A percentile compares a stretch with the other conserved stretches of the same genome.
These are phyloP conservation scores for Rubia tinctorum DNA, from an alignment of 305 asterid genomes.

Conservation along the genomic window DNA sequence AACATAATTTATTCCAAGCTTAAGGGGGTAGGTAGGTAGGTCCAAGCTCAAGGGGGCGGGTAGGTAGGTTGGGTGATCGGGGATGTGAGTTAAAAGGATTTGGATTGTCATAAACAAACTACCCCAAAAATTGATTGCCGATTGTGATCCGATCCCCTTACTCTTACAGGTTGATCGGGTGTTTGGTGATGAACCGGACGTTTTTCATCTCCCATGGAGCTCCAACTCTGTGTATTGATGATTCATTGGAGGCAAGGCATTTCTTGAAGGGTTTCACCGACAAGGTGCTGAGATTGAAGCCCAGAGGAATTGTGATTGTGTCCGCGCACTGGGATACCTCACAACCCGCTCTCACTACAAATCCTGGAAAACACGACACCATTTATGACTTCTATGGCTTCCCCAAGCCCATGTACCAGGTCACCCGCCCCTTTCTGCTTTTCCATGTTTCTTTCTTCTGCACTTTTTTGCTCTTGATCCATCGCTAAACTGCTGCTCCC, in stretches of 20 bases:
- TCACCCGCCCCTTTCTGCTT: background rate
- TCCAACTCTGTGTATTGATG: slow-evolving; percentile 68
- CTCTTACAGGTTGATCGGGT: background rate
- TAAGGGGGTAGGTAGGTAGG: no score
- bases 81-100: no score
- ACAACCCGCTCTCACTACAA: slow-evolving; percentile 55
- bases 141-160: background rate
- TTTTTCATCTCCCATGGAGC: slow-evolving; percentile 76
- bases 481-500: no score
- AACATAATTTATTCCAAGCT: no score
- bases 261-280: slow-evolving; percentile 52
- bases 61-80: no score
- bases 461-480: no score
- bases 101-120: no score
- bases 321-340: slow-evolving; percentile 90
- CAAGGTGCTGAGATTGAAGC: slow-evolving; percentile 38
- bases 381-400: slow-evolving; percentile 78
- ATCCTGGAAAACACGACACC: slow-evolving; percentile 49
- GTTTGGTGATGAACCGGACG: slow-evolving; percentile 32
- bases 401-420: slow-evolving; percentile 73
- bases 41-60: no score
- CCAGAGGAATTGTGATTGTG: slow-evolving; percentile 49
- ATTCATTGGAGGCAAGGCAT: slow-evolving; percentile 59
- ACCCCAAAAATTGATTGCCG: background rate
- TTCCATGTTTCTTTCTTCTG: no score